Evolutionary conservation across 352 stramenopile species (phyloP), one percentile per base, ranked within the genome.

Genomic region (Phytophthora quininea): DNA sequence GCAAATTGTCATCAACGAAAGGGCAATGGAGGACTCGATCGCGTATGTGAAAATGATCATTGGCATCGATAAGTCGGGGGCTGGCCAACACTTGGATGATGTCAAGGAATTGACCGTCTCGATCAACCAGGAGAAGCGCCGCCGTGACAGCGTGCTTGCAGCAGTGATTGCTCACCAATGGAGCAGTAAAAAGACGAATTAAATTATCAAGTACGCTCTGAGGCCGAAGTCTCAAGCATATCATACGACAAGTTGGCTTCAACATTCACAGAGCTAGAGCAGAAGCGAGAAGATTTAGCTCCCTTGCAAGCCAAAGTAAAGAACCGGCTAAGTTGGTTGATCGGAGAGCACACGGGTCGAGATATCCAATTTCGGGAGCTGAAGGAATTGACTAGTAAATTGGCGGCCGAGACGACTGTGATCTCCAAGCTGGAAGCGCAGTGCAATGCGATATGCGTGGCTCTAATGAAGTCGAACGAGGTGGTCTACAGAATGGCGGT

Each of bases 1-100:
- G 3, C 42, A 61, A 30, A 53, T 61, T 47, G 30, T 31, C 3
- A 8, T 53, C 6, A 61, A 61, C 31, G 19, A 24, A 45, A 53
- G 42, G 6, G 54, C 42, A 12, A 53, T 53, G 54, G 35, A 52
- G 7, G 54, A 54, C 10, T 45, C 30, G 3, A 9, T 45, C 6
- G n/a, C 15, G 1, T 61, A 24, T 14, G 30, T 53, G 15, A 61
- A 61, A 45, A n/a, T 46, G 46, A 52, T 52, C n/a, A 43, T 29
- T 7, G 15, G 37, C 7, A 19, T 53, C 10, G 54, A 46, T 35
- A 19, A 37, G 24, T 4, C 14, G 37, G 15, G 46, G n/a, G 37
- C 43, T 35, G 38, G 1, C 8, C 38, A 61, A 3, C 30, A 52
- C 8, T n/a, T 53, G 29, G 32, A 32, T 31, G n/a, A 53, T 6